phyloP scores from a whole-genome alignment of 306 rosid species.

The barrel medic (Medicago truncatula) region MtrunA17r5.0-ANR NC_053042.1:52469501-52470000 shows the following conservation, averaged over 20 bases:
- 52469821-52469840: conserved; percentile 95
- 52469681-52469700: conserved; percentile 99
- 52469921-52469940: conserved; percentile 6
- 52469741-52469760: conserved; percentile 97
- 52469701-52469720: conserved; percentile 97
- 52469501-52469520: conserved; percentile 97
- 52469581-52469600: conserved; percentile 97
- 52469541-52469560: conserved; percentile 87
- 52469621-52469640: conserved; percentile 92
- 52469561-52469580: conserved; percentile 87
- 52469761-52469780: conserved; percentile 95
- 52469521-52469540: conserved; percentile 69
- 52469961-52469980: conserved; percentile 25
- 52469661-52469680: conserved; percentile 89
- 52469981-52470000: neutral
- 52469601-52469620: conserved; percentile 92
- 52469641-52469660: conserved; percentile 93
- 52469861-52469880: neutral
- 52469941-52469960: neutral
- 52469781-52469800: conserved; percentile 97
- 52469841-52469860: conserved; percentile 90
- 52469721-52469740: conserved; percentile 98
- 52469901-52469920: neutral
- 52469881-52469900: conserved; percentile 40
- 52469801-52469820: conserved; percentile 95